Percentiles rank a stretch among this genome's conserved stretches.
Evolutionary conservation across 257 asterid genomes (phyloP).

Genomic region (Cinchona pubescens): DNA sequence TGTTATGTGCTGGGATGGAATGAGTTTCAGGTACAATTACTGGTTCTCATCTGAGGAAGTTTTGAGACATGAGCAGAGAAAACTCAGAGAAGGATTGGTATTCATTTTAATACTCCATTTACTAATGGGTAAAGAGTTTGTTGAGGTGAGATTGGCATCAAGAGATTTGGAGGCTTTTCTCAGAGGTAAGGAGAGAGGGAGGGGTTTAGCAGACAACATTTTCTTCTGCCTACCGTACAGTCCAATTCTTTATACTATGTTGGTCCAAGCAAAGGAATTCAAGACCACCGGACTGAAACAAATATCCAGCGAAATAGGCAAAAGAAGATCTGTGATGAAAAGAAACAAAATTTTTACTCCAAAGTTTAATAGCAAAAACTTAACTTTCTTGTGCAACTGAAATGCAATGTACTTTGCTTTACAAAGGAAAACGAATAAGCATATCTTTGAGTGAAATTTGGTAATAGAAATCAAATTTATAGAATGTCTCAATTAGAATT

Average conservation of each 20-base stretch:
- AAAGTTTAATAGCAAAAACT: neutral
- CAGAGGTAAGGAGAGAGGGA: constrained; percentile 32
- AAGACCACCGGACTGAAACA: neutral
- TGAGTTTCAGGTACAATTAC: constrained; percentile 29
- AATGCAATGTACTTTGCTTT: neutral
- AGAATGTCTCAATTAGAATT: neutral
- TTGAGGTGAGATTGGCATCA: constrained; percentile 22
- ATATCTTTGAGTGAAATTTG: neutral
- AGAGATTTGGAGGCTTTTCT: constrained; percentile 21
- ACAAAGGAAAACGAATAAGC: neutral
- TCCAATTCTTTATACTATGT: neutral
- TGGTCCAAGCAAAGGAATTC: neutral
- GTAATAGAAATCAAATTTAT: neutral
- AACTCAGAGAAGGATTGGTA: constrained; percentile 12
- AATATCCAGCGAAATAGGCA: neutral
- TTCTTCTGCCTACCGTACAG: constrained; percentile 11
- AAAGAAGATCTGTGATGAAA: neutral
- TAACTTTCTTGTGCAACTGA: neutral
- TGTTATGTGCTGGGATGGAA: constrained; percentile 48
- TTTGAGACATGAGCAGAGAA: constrained; percentile 34
- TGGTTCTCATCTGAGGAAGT: constrained; percentile 41
- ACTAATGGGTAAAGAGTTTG: constrained; percentile 8
- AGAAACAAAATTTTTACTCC: neutral
- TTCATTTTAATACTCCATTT: constrained; percentile 19
- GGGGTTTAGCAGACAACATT: constrained; percentile 54